These are phyloP conservation scores for Pisolithus sp. DNA, from an alignment of 768 basidiomycete genomes.

Conservation along the genomic window DNA sequence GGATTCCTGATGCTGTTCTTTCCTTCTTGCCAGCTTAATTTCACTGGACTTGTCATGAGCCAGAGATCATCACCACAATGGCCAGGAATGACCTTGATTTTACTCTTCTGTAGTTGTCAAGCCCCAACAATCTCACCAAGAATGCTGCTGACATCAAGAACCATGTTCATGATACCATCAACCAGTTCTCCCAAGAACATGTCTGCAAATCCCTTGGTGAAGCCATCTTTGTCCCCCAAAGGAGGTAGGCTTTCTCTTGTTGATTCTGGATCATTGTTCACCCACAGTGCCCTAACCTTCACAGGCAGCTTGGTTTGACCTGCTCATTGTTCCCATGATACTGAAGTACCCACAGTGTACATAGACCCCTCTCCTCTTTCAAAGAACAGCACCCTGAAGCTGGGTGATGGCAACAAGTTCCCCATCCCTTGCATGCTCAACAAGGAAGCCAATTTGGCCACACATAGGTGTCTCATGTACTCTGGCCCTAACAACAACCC, in stretches of 20 bases:
- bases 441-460: slow-evolving; percentile 82
- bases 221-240: slow-evolving; percentile 64
- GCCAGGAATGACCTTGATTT: too few species aligned
- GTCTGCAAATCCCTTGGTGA: slow-evolving; percentile 83
- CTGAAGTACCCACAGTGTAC: slow-evolving; percentile 69
- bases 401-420: slow-evolving; percentile 48
- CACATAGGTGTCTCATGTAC: slow-evolving; percentile 78
- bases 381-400: slow-evolving; percentile 32
- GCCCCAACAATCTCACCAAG: slow-evolving; percentile 42
- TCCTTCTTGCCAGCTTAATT: too few species aligned
- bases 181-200: slow-evolving; percentile 69
- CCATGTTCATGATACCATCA: slow-evolving; percentile 57
- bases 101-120: background rate
- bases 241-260: slow-evolving; percentile 40
- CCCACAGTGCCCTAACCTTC: slow-evolving; percentile 64
- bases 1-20: too few species aligned
- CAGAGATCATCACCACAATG: too few species aligned
- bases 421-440: slow-evolving; percentile 76
- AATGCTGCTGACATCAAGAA: slow-evolving; percentile 57
- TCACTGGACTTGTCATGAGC: too few species aligned
- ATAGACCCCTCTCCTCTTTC: slow-evolving; percentile 52
- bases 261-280: slow-evolving; percentile 5
- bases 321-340: slow-evolving; percentile 79
- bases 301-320: slow-evolving; percentile 79
- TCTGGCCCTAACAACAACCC: slow-evolving; percentile 86